These are phyloP conservation scores for Leptographium galeiforme DNA, from an alignment of 2,329 filamentous ascomycete species.

Conservation along the genomic window DNA sequence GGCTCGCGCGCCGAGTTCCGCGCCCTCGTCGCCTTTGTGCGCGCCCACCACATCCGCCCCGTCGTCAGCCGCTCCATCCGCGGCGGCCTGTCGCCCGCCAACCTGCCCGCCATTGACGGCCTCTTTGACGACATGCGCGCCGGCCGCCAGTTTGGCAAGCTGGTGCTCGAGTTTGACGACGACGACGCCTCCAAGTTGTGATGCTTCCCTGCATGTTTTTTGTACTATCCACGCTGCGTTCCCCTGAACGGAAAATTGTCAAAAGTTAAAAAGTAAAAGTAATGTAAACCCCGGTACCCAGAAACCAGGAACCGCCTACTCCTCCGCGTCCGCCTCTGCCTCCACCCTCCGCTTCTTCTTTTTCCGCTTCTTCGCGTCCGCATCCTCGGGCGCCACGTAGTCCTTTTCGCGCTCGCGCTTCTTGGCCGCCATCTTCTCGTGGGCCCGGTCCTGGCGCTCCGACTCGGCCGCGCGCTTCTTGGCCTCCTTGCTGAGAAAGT, in stretches of 20 bases:
- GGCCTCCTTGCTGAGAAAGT: conserved; percentile 84
- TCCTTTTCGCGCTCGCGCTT: conserved; percentile 72
- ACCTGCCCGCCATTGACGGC: conserved; percentile 64
- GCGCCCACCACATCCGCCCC: conserved; percentile 57
- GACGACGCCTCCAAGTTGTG: conserved; percentile 22
- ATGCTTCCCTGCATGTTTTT: neutral
- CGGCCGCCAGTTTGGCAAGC: conserved; percentile 79
- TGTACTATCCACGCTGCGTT: no score
- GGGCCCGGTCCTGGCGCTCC: conserved; percentile 72
- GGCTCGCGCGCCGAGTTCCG: conserved; percentile 77
- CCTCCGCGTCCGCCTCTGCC: neutral
- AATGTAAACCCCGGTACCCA: neutral
- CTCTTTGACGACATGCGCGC: conserved; percentile 82
- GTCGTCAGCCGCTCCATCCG: conserved; percentile 62
- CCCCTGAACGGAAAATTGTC: conserved; percentile 12
- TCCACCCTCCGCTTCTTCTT: conserved; percentile 26
- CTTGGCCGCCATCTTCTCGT: conserved; percentile 77
- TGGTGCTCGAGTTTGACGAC: conserved; percentile 59
- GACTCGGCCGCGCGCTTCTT: conserved; percentile 75
- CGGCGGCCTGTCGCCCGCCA: conserved; percentile 44
- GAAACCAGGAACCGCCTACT: neutral
- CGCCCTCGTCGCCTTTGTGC: conserved; percentile 72
- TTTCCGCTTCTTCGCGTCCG: conserved; percentile 48
- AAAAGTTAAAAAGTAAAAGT: neutral
- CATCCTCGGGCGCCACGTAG: conserved; percentile 77